A percentile compares a stretch with the other conserved stretches of the same genome.
Conservation (phyloP, 306 rosid species). For the Myrica gale region DNA sequence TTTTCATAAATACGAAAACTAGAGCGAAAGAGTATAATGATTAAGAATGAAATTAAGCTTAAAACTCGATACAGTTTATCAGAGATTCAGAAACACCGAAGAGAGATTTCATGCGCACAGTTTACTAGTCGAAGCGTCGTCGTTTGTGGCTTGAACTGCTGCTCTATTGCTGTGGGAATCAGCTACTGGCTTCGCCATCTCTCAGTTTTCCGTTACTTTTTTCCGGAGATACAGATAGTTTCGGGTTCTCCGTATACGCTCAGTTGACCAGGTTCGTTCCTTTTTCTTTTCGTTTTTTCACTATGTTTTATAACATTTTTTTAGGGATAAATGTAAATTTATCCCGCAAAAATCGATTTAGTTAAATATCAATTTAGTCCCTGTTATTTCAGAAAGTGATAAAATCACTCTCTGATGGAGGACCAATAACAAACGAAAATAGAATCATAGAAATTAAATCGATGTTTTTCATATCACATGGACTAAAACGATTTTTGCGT, state of each 20-base stretch:
- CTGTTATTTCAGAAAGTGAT: too few species aligned
- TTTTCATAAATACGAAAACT: not conserved
- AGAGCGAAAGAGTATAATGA: not conserved
- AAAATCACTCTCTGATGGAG: too few species aligned
- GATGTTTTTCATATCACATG: too few species aligned
- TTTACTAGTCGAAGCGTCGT: slow-evolving; percentile 79
- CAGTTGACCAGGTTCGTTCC: not conserved
- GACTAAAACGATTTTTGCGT: too few species aligned
- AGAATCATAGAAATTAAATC: too few species aligned
- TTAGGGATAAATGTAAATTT: too few species aligned
- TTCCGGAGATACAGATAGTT: not conserved
- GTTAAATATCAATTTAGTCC: too few species aligned
- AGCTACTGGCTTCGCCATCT: slow-evolving; percentile 34
- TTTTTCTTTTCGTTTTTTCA: too few species aligned
- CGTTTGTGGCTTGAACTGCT: slow-evolving; percentile 75
- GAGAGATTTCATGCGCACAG: slow-evolving; percentile 30
- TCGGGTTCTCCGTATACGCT: not conserved
- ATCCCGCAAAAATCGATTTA: too few species aligned
- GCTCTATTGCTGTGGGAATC: slow-evolving; percentile 59
- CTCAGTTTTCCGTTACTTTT: not conserved
- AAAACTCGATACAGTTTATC: not conserved
- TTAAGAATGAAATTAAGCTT: not conserved
- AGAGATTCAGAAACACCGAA: not conserved
- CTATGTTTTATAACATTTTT: too few species aligned
- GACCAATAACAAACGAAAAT: too few species aligned